Base-by-base conservation (phyloP, 192 early-diverging fungal species). In the Coemansia sp. region DNA sequence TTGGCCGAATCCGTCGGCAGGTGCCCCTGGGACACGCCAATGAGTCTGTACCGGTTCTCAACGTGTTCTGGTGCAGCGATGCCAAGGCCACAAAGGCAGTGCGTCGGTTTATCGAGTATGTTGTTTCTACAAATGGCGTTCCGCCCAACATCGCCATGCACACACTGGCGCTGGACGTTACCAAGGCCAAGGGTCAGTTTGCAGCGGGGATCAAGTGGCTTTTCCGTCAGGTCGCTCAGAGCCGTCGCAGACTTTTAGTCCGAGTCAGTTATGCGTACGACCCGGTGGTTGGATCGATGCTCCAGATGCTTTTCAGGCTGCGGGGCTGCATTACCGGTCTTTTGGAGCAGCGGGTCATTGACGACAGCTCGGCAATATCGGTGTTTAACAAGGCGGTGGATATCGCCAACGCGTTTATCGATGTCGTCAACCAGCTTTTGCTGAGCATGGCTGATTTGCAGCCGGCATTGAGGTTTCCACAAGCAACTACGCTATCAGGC, bases 11-110 rank as follows among this genome's bases (percentile, higher is more conserved):
- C 18, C 49, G 65, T 10, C 39, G 13, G 14, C 39, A 42, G 14
- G 39, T 10, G 8, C 14, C 39, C 11, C 22, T 23, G 6, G 2
- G 22, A 23, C 13, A 50, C 49, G 22, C 49, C 11, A 7, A 25
- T 19, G 49, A 50, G 14, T 30, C 27, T 30, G 29, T 29, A 14
- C 69, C 69, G 19, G 20, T 71, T 13, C 30, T 78, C 45, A 65
- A 72, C 64, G 39, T 78, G 25, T 78, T 72, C 32, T 78, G 75
- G 75, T 51, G 66, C 58, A 54, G 50, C 28, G 70, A 64, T 1
- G 8, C 63, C 1, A 61, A 24, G 48, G 22, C 62, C 18, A 45
- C 35, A 9, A 65, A 51, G 24, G 24, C 60, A 0, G 70, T 62
- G 13, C 69, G 63, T 11, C 64, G 52, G 9, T 52, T 78, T 27